Evolutionary conservation across 2,329 filamentous ascomycete genomes (phyloP).

Genomic region (Beauveria australis): DNA sequence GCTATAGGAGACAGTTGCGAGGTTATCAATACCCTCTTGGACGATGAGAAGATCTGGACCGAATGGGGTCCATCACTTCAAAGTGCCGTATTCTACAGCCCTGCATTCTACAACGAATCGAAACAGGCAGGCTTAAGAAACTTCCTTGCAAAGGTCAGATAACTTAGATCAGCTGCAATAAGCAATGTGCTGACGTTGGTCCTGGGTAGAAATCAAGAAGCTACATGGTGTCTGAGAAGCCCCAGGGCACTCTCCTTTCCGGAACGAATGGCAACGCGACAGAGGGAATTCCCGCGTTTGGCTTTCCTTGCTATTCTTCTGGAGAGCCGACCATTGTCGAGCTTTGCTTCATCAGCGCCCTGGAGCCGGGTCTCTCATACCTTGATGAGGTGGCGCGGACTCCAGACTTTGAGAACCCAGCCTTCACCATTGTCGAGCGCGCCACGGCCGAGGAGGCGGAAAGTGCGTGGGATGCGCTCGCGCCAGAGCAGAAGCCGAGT

Average conservation of each 20-base stretch:
- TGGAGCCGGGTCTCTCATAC: constrained; percentile 50
- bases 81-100: constrained; percentile 43
- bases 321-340: constrained; percentile 54
- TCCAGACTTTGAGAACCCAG: constrained; percentile 31
- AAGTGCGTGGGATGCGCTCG: constrained; percentile 23
- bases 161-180: constrained; percentile 16
- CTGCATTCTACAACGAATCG: constrained; percentile 31
- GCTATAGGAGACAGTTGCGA: constrained; percentile 61
- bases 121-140: constrained; percentile 28
- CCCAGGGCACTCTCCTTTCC: constrained; percentile 44
- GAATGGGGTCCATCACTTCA: constrained; percentile 35
- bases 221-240: constrained; percentile 47
- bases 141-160: constrained; percentile 44
- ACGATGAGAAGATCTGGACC: constrained; percentile 43
- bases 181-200: constrained; percentile 10
- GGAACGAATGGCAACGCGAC: constrained; percentile 40
- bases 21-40: constrained; percentile 49
- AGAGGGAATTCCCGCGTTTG: constrained; percentile 36
- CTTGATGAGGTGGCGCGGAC: constrained; percentile 46
- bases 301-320: constrained; percentile 62
- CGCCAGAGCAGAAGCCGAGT: constrained; percentile 22
- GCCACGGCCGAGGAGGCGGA: constrained; percentile 17
- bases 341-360: constrained; percentile 49
- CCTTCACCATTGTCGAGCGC: constrained; percentile 23
- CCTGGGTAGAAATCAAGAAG: constrained; percentile 45